phyloP scores from a whole-genome alignment of 495 filamentous ascomycete species.

The Oleoguttula mirabilis region DNA sequence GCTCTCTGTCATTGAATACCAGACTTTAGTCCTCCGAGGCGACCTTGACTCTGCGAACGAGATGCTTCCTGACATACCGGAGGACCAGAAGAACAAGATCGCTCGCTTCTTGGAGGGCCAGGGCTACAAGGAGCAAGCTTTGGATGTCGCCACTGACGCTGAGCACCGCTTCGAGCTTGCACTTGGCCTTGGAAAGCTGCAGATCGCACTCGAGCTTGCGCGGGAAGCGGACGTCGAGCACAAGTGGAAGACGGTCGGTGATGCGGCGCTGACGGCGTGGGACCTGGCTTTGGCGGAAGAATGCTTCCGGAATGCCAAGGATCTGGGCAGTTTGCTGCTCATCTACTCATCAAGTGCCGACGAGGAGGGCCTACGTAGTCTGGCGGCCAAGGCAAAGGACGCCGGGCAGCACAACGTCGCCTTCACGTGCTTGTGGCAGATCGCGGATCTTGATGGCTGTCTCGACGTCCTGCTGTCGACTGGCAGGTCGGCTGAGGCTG shows the following conservation, averaged over 20 bases:
- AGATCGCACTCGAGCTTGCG: constrained; percentile 76
- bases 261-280: constrained; percentile 79
- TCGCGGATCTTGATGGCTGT: constrained; percentile 71
- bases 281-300: constrained; percentile 78
- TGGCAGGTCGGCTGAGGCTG: constrained; percentile 68
- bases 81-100: constrained; percentile 92
- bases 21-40: constrained; percentile 88
- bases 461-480: constrained; percentile 69
- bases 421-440: constrained; percentile 80
- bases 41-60: constrained; percentile 88
- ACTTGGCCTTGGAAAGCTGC: constrained; percentile 66
- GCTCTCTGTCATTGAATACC: constrained; percentile 90
- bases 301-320: constrained; percentile 82
- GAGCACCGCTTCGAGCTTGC: constrained; percentile 97
- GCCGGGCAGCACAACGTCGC: constrained; percentile 80
- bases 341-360: constrained; percentile 74
- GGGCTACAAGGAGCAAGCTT: constrained; percentile 86
- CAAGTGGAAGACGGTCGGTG: constrained; percentile 94
- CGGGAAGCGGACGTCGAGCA: constrained; percentile 76
- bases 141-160: constrained; percentile 89
- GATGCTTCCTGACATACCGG: constrained; percentile 66
- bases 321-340: constrained; percentile 77
- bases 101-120: constrained; percentile 96
- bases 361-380: constrained; percentile 53
- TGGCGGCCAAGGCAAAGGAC: constrained; percentile 61